Evolutionary conservation across 225 moss, liverwort and hornwort species (phyloP), one percentile per base, ranked within the genome.

Genomic region (Bryum argenteum): DNA sequence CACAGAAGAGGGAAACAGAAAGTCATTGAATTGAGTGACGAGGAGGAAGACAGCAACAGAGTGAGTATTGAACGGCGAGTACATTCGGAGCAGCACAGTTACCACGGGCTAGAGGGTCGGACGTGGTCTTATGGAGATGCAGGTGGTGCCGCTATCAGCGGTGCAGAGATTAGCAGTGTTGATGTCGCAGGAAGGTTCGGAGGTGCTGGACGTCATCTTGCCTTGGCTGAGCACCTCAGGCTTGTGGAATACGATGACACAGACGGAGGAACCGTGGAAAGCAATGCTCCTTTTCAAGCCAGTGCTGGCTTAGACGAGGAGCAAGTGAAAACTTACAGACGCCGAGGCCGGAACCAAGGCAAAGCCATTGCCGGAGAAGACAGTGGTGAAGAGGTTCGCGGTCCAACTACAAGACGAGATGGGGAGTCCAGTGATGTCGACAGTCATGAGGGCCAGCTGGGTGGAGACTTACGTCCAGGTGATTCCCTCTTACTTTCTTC

Each of bases 1-100:
- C 74, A 83, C 65, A 74, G 80, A 63, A 83, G 86, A 66, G 80
- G 86, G 16, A 86, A 86, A 69, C 83, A 86, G 72, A 86, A 86
- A 78, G 83, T 83, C 54, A 80, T 86, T 14, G 86, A 86, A 33
- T 61, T 86, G 75, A 86, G 86, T 54, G 86, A 86, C 19, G 86
- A 86, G 78, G 86, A 86, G 69, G 86, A 86, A 58, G 86, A 86
- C 66, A 86, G 86, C 61, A 86, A 86, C 58, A 80, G 86, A 74
- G 80, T 83, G 51, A 83, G 83, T 61, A 86, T 86, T 13, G 86
- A 83, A 80, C 83, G 86, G 61, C 83, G 83, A 51, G 86, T 80
- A 14, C 67, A 72, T 54, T 83, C 86, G 72, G 82, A 80, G 48
- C 86, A 86, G 51, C 80, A 86, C 71, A 86, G 86, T 61, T 75